Base-by-base conservation (phyloP, 768 basidiomycete genomes). In the Pleurotus citrinopileatus region DNA sequence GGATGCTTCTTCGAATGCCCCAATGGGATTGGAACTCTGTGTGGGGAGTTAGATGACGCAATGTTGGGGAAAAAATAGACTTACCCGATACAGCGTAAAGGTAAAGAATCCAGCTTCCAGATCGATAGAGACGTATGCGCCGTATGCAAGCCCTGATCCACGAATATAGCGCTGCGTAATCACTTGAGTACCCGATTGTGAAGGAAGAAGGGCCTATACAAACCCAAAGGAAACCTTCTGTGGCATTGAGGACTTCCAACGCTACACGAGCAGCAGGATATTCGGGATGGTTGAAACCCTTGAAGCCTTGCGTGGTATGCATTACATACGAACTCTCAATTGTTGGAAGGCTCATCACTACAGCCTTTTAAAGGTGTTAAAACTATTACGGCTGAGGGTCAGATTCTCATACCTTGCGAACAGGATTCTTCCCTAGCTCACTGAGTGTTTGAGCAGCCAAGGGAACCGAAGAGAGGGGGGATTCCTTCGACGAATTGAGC, bases 221-320 rank as follows among this genome's bases (percentile, higher is more conserved):
- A 68, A 92, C 91, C 96, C 96, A 98, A 54, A 98, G 82, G 66
- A 87, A 97, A 59, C 92, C 90, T 73, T 98, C 97, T 8, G 92
- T 85, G 10, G 93, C 95, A 60, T 97, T 97, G 47, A 99, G 74
- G 13, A 94, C 83, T 60, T 95, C 90, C 2, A 85, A 70, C 3
- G 94, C 86, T n/a, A 98, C 80, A 19, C 86, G 80, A 23, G 96
- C 70, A n/a, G 87, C 87, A 2, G 96, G 87, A 61, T 86, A 86
- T 56, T 95, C 92, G 4, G 86, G 83, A 64, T 96, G 87, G 52
- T 83, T 70, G 66, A 88, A 94, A 22, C 92, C 90, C 64, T 78
- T 75, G 34, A 94, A 86, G 25, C 87, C 85, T 65, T 87, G 91
- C 0, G 90, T 80, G 6, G 83, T 85, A 64, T 94, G 87, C 8